phyloP scores from a whole-genome alignment of 805 yeast species.

The Lipomyces lipofer region DNA sequence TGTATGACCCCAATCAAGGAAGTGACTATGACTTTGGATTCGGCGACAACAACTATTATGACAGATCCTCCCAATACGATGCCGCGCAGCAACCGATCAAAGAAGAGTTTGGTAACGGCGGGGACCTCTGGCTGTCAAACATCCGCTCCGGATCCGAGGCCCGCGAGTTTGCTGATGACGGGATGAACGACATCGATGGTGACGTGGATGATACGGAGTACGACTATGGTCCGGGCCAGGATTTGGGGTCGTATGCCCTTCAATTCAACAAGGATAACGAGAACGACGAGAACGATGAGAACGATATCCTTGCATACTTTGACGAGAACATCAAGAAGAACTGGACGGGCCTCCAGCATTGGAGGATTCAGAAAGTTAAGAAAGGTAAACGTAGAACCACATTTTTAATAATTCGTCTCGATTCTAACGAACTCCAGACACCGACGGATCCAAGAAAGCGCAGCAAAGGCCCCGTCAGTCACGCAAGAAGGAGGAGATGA shows the following conservation, averaged over 20 bases:
- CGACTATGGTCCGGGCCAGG: constrained; percentile 27
- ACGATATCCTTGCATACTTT: constrained; percentile 68
- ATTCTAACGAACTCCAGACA: background rate
- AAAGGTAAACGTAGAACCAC: background rate
- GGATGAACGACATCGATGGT: constrained; percentile 6
- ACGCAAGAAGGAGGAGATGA: constrained; percentile 40
- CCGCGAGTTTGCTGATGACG: constrained; percentile 7
- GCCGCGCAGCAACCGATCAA: background rate
- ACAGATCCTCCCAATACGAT: constrained; percentile 2
- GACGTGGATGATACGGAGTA: constrained; percentile 32
- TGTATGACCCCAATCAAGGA: constrained; percentile 26
- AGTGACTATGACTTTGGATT: constrained; percentile 29
- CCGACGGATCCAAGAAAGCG: constrained; percentile 10
- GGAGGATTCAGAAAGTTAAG: constrained; percentile 73
- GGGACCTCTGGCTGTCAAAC: constrained; percentile 26
- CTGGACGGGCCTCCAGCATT: constrained; percentile 90
- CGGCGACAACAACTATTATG: constrained; percentile 26
- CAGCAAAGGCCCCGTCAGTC: constrained; percentile 13
- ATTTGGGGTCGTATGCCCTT: constrained; percentile 13
- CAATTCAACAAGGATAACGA: constrained; percentile 24
- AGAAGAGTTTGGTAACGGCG: constrained; percentile 30
- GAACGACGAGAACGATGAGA: constrained; percentile 24
- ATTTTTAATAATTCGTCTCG: background rate
- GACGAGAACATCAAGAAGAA: constrained; percentile 67
- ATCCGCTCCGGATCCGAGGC: constrained; percentile 9